Base-by-base conservation (phyloP, 2,329 filamentous ascomycete species). In the Zelopaecilomyces penicillatus region DNA sequence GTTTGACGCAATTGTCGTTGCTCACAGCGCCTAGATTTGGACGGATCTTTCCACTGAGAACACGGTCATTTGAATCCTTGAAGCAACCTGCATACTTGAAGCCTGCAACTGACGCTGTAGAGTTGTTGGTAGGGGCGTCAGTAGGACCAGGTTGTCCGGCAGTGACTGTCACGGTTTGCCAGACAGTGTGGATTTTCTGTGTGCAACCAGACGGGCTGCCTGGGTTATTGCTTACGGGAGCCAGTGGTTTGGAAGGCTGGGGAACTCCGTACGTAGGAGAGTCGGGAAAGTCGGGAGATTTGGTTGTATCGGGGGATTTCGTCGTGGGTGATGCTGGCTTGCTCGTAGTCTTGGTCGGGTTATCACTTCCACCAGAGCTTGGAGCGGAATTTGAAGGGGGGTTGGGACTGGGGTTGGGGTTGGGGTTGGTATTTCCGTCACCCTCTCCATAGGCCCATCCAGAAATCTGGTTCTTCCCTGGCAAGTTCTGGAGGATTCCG, bases 391-490 rank as follows among this genome's bases (percentile, higher is more conserved):
- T 27, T 5, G 30, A 30, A 30, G 41, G 34, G 11, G 26, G n/a
- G 30, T 26, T 30, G 29, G 41, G 31, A 36, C 40, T 34, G 31
- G 39, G 33, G 32, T n/a, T 27, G 26, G 43, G n/a, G 34, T 31
- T 38, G 32, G 41, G 9, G 41, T 29, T 37, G 32, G 31, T 5
- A 19, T 29, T 7, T 28, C 10, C 6, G 12, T 30, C 28, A 19
- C 27, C 32, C 8, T 29, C 5, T 8, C 74, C 74, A 45, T 67
- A 68, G 29, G 60, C 54, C 68, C 71, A 82, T 38, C 74, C 71
- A 33, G 67, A 66, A n/a, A 80, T 57, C 4, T 70, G 67, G 63
- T 76, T 76, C 59, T 70, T 65, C 29, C 80, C 77, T 2, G 80
- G 78, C 11, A 83, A 70, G 11, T 59, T 58, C 11, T 58, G 54